phyloP scores from a whole-genome alignment of 148 eudicot genomes.

The Limonium bicolor region DNA sequence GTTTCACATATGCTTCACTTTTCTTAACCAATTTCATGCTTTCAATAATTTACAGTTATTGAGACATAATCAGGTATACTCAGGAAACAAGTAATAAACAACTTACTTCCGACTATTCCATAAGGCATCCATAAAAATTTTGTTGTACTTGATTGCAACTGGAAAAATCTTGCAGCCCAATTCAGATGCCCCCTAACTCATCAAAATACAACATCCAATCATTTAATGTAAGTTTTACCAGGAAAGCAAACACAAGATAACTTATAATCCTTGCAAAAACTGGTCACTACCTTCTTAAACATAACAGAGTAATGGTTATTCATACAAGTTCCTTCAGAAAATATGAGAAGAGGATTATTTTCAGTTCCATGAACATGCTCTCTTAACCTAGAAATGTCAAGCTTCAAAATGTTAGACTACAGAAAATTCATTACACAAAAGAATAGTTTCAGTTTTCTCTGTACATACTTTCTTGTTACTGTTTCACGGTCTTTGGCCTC shows the following conservation, averaged over 20 bases:
- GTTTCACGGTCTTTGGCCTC: constrained; percentile 82
- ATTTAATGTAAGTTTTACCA: too few species aligned
- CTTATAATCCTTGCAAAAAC: too few species aligned
- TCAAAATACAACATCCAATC: background rate
- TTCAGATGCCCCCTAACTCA: constrained; percentile 78
- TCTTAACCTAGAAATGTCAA: constrained; percentile 51
- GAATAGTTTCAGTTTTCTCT: constrained; percentile 4
- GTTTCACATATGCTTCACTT: too few species aligned
- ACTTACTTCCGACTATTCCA: constrained; percentile 95
- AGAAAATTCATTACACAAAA: background rate
- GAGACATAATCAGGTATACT: too few species aligned
- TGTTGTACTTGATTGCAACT: constrained; percentile 91
- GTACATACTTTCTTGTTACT: constrained; percentile 68
- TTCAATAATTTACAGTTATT: too few species aligned
- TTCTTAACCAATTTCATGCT: too few species aligned
- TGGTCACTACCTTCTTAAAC: constrained; percentile 68
- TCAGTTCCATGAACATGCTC: constrained; percentile 83
- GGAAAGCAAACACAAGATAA: background rate
- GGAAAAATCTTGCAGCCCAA: constrained; percentile 89
- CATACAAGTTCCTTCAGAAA: constrained; percentile 96
- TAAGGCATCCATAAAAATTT: constrained; percentile 89
- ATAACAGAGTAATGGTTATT: constrained; percentile 85
- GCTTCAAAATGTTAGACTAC: background rate
- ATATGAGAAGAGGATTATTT: constrained; percentile 88
- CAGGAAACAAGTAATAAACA: too few species aligned